Conservation (phyloP, 805 yeast species). For the Blastobotrys attinorum region DNA sequence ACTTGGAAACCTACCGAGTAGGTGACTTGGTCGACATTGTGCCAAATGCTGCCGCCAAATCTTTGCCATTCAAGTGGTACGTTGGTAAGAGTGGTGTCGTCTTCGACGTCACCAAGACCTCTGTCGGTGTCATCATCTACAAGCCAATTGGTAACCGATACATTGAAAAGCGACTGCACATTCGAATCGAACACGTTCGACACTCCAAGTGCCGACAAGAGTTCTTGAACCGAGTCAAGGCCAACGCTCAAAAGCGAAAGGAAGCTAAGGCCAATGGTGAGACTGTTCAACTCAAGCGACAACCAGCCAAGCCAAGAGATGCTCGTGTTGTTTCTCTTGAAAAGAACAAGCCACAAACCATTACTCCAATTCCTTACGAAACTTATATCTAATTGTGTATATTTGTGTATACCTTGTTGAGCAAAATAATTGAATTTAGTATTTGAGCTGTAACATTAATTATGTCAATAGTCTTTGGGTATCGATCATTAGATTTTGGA, state of each 20-base stretch:
- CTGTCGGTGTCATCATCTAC: conserved; percentile 98
- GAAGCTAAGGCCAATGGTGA: conserved; percentile 96
- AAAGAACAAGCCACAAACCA: conserved; percentile 86
- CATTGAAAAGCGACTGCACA: conserved; percentile 96
- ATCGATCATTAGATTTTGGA: too few species aligned
- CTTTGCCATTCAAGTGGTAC: conserved; percentile 99
- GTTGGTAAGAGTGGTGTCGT: conserved; percentile 99
- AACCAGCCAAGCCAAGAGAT: conserved; percentile 96
- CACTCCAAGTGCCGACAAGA: conserved; percentile 99
- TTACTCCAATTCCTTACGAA: conserved; percentile 99
- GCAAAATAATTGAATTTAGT: too few species aligned
- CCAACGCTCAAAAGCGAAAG: conserved; percentile 85
- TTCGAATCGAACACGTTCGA: conserved; percentile 97
- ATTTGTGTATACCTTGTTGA: neutral
- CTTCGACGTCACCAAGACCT: conserved; percentile 96
- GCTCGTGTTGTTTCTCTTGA: conserved; percentile 77
- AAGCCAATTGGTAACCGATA: conserved; percentile 99
- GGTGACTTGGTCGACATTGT: conserved; percentile 99
- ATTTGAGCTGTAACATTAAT: too few species aligned
- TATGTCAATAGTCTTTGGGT: too few species aligned
- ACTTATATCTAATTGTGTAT: conserved; percentile 84
- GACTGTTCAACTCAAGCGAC: conserved; percentile 90
- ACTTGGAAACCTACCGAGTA: conserved; percentile 96
- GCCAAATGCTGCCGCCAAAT: conserved; percentile 81
- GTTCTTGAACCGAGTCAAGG: conserved; percentile 96